Conservation (phyloP, 768 basidiomycete genomes). For the Atractiella rhizophila region DNA sequence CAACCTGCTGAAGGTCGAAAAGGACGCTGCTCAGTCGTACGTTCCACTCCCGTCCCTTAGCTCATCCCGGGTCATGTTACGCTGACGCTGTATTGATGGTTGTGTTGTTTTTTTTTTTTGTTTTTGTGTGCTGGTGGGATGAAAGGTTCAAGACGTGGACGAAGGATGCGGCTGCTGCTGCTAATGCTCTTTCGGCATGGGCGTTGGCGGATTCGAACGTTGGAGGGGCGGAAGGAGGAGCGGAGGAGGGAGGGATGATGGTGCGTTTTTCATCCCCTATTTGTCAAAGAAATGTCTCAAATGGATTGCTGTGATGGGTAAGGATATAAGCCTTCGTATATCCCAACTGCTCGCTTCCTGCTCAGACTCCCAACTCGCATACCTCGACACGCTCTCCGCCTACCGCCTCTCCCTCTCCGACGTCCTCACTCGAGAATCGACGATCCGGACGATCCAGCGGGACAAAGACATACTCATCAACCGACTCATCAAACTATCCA, state of each 20-base stretch:
- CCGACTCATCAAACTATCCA: conserved; percentile 16
- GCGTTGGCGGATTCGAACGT: conserved; percentile 11
- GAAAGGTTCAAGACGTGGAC: conserved; percentile 14
- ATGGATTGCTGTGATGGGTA: not conserved
- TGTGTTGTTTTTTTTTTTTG: too few species aligned
- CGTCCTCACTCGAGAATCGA: conserved; percentile 14
- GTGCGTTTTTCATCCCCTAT: not conserved
- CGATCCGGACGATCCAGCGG: conserved; percentile 14
- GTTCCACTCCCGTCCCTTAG: too few species aligned
- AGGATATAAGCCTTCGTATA: conserved; percentile 13
- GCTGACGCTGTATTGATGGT: too few species aligned
- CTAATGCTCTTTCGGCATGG: conserved; percentile 11
- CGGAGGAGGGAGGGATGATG: conserved; percentile 15
- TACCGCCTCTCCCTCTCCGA: conserved; percentile 16
- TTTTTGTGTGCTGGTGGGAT: too few species aligned
- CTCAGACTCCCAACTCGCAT: conserved; percentile 13
- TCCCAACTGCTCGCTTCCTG: conserved; percentile 8
- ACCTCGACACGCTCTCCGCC: conserved; percentile 11
- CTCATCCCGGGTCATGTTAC: too few species aligned
- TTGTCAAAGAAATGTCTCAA: not conserved
- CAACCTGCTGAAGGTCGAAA: too few species aligned
- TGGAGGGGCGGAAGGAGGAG: too few species aligned
- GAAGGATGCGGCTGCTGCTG: conserved; percentile 7
- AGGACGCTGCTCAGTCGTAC: too few species aligned
- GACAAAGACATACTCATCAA: conserved; percentile 18